Percentiles rank a stretch among this genome's conserved stretches.
phyloP scores from a whole-genome alignment of 1,139 yeast species.

The Magnusiomyces fungicola region DNA sequence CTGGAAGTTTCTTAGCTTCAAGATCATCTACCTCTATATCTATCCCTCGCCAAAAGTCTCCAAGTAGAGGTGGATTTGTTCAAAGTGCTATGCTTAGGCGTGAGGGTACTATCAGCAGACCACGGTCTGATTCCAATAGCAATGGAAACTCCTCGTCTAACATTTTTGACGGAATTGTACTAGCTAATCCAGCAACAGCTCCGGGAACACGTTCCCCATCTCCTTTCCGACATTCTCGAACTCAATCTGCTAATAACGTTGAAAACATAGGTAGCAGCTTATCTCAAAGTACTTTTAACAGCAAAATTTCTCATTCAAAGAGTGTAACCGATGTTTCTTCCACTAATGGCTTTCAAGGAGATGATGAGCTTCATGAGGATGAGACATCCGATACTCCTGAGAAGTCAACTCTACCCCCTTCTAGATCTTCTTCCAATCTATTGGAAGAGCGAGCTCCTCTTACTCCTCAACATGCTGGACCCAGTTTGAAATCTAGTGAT shows the following conservation, averaged over 20 bases:
- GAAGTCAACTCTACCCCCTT: not conserved
- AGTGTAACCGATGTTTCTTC: no score
- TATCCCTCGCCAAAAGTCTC: conserved; percentile 17
- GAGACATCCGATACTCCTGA: not conserved
- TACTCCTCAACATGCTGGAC: not conserved
- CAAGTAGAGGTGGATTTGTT: conserved; percentile 26
- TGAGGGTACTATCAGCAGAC: conserved; percentile 19
- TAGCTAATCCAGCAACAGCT: conserved; percentile 13
- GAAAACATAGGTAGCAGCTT: not conserved
- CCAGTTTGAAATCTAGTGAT: conserved; percentile 9
- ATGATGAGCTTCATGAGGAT: not conserved
- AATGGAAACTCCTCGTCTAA: conserved; percentile 4
- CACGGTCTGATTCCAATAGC: conserved; percentile 13
- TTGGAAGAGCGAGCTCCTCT: not conserved
- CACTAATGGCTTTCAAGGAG: not conserved
- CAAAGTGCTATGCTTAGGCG: conserved; percentile 29
- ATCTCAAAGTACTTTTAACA: no score
- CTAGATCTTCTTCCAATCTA: not conserved
- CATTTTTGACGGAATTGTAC: conserved; percentile 7
- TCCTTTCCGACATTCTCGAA: conserved; percentile 6
- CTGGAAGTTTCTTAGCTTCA: conserved; percentile 15
- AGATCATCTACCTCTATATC: conserved; percentile 12
- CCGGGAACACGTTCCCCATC: conserved; percentile 13
- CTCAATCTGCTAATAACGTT: conserved; percentile 9
- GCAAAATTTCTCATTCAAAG: no score